Base-by-base conservation (phyloP, 176 grass and related monocot genomes). In the Avena insularis region DNA sequence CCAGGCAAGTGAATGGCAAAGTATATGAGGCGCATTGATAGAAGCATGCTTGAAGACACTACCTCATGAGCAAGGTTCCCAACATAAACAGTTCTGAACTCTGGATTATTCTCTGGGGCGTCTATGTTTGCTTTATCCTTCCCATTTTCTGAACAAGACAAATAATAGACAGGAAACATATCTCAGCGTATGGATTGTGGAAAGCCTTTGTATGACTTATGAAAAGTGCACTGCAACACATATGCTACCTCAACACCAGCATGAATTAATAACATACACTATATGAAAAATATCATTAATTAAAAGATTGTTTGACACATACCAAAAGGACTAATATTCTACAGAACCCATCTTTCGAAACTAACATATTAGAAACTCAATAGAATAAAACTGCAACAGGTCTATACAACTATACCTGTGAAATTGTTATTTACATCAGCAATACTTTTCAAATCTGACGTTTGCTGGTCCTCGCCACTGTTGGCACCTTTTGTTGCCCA, bases 31-130 rank as follows among this genome's bases (percentile, higher is more conserved):
- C 33, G 20, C 2, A 57, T 66, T 11, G 15, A 63, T 15, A 64
- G 6, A 25, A 64, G 71, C 23, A 76, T 67, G 79, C 48, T 88
- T 53, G 27, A 78, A 59, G 31, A 83, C 9, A 48, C 20, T 85
- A 87, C 94, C 92, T 94, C 94, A 25, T 90, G 92, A 82, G 90
- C 86, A 89, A 97, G 92, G 77, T 97, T 97, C 36, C 94, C 94
- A 48, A 97, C 94, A 90, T 97, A 94, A 62, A 97, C 94, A 85
- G 94, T 97, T 70, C 86, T 92, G 51, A 89, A 97, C 49, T 85
- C 88, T 77, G 92, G 80, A 40, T 97, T 97, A 62, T 93, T 97
- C 83, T 97, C 92, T 66, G 92, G 94, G 70, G 85, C 90, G 57
- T 97, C 92, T 62, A 92, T 90, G 35, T 89, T 90, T 81, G 77